Conservation (phyloP, 805 yeast species). For the Yarrowia sp. region DNA sequence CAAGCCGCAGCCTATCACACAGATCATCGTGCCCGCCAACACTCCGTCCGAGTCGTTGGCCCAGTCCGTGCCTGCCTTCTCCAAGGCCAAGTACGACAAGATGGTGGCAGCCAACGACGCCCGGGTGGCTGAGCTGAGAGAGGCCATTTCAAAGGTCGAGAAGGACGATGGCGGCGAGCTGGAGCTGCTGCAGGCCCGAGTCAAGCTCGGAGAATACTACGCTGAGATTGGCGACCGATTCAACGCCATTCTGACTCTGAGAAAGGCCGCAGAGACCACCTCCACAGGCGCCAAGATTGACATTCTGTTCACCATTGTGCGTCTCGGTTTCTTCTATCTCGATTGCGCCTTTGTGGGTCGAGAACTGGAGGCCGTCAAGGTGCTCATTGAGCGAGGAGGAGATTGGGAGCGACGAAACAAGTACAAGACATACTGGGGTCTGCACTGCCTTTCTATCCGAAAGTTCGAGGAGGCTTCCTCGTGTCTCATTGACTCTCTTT, state of each 20-base stretch:
- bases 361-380: constrained; percentile 68
- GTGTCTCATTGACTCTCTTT: constrained; percentile 81
- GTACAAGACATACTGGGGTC: constrained; percentile 85
- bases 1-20: constrained; percentile 22
- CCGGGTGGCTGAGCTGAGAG: constrained; percentile 48
- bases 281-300: constrained; percentile 91
- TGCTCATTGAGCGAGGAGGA: constrained; percentile 90
- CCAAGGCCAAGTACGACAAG: constrained; percentile 52
- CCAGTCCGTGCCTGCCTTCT: constrained; percentile 48
- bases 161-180: constrained; percentile 82
- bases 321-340: constrained; percentile 86
- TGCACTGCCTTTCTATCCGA: constrained; percentile 78
- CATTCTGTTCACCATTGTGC: constrained; percentile 69
- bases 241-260: constrained; percentile 63
- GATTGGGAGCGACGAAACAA: constrained; percentile 99
- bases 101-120: constrained; percentile 54
- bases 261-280: constrained; percentile 75
- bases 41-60: constrained; percentile 15
- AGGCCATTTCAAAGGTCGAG: constrained; percentile 49
- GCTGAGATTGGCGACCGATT: constrained; percentile 76
- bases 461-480: constrained; percentile 82
- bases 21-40: constrained; percentile 18
- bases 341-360: constrained; percentile 68
- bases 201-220: constrained; percentile 82
- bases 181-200: constrained; percentile 72